Percentiles rank a stretch among this genome's conserved stretches.
These are phyloP conservation scores for Agaricus blazei DNA, from an alignment of 768 basidiomycete genomes.

Conservation along the genomic window DNA sequence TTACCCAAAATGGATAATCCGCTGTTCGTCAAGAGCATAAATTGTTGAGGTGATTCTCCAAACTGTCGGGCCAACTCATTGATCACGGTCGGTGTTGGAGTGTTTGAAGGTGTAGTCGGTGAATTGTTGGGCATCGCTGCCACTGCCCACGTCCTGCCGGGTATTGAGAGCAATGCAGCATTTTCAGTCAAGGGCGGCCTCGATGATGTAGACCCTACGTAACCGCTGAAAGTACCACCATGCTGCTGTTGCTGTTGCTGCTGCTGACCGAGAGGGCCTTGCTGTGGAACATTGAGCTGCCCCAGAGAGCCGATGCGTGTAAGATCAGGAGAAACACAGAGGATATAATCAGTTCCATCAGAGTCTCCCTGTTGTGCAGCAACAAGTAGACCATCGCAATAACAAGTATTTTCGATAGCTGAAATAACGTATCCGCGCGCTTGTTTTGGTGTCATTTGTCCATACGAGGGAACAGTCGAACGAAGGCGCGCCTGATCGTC, in stretches of 20 bases:
- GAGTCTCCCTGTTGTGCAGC: constrained; percentile 72
- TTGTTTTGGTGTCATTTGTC: constrained; percentile 39
- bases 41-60: constrained; percentile 68
- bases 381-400: constrained; percentile 61
- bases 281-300: constrained; percentile 49
- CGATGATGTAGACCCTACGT: constrained; percentile 29
- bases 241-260: constrained; percentile 42
- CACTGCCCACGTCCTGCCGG: constrained; percentile 83
- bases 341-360: constrained; percentile 68
- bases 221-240: constrained; percentile 26
- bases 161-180: constrained; percentile 70
- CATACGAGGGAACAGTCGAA: constrained; percentile 43
- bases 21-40: constrained; percentile 84
- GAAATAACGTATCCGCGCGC: constrained; percentile 56
- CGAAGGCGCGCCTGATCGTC: constrained; percentile 59
- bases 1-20: constrained; percentile 80
- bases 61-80: constrained; percentile 85
- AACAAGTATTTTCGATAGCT: constrained; percentile 57
- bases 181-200: constrained; percentile 72
- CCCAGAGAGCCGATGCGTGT: constrained; percentile 67
- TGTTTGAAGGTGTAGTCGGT: constrained; percentile 25
- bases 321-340: constrained; percentile 73
- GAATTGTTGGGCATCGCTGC: constrained; percentile 42
- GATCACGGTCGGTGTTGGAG: constrained; percentile 50
- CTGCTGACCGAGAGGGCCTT: constrained; percentile 32